Conservation (phyloP, 495 filamentous ascomycete species). For the Talaromyces stipitatus region DNA sequence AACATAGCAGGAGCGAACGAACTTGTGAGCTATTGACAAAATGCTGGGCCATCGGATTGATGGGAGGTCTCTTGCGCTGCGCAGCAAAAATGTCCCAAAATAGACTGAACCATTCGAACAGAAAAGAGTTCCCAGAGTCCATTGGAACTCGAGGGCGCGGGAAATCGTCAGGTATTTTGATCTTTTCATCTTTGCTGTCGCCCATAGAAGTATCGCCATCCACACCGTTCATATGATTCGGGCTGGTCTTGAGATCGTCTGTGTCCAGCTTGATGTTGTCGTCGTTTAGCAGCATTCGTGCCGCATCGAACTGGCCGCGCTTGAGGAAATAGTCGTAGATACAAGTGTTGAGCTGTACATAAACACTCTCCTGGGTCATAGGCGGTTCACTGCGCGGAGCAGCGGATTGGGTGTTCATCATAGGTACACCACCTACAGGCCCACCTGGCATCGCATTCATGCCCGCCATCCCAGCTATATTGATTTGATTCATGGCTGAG, state of each 20-base stretch:
- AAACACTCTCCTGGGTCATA: conserved; percentile 42
- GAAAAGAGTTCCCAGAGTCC: conserved; percentile 62
- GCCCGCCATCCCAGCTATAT: conserved; percentile 60
- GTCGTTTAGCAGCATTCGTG: conserved; percentile 57
- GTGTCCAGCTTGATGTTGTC: conserved; percentile 44
- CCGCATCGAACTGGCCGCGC: conserved; percentile 71
- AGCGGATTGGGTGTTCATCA: conserved; percentile 63
- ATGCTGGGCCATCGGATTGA: conserved; percentile 42
- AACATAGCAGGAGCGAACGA: conserved; percentile 16
- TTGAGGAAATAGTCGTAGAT: conserved; percentile 96
- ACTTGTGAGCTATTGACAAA: conserved; percentile 82
- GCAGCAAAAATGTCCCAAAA: conserved; percentile 94
- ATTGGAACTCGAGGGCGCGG: conserved; percentile 62
- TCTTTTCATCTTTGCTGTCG: conserved; percentile 67
- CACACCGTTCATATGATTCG: conserved; percentile 58
- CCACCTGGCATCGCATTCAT: conserved; percentile 57
- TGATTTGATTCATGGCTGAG: conserved; percentile 43
- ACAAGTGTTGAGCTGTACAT: conserved; percentile 91
- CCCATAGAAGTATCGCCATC: conserved; percentile 77
- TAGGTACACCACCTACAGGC: conserved; percentile 58
- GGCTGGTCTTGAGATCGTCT: conserved; percentile 53
- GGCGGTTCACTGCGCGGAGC: conserved; percentile 38
- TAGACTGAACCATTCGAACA: conserved; percentile 90
- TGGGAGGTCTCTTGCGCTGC: conserved; percentile 54
- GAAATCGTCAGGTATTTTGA: conserved; percentile 70